Conservation (phyloP, 2,329 filamentous ascomycete species). For the Fusarium armeniacum region DNA sequence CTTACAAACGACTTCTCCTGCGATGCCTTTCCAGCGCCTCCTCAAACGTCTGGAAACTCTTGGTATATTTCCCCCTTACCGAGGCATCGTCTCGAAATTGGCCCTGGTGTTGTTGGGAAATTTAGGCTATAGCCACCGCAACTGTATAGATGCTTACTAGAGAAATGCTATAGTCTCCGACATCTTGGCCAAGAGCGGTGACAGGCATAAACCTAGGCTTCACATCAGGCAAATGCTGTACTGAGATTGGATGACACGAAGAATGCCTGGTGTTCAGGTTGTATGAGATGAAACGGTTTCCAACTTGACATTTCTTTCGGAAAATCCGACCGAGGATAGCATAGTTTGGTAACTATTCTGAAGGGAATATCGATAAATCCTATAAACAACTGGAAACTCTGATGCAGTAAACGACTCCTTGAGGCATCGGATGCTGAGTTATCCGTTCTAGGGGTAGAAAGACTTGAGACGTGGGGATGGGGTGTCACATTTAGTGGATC, state of each 20-base stretch:
- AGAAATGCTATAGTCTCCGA: not conserved
- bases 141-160: slow-evolving; percentile 2
- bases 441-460: slow-evolving; percentile 2
- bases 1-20: not conserved
- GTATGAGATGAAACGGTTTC: slow-evolving; percentile 1
- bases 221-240: not conserved
- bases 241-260: slow-evolving; percentile 5
- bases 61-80: not conserved
- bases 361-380: not conserved
- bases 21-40: slow-evolving; percentile 4
- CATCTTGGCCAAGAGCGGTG: not conserved
- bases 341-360: not conserved
- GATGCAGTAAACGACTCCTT: slow-evolving; percentile 4
- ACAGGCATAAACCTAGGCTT: not conserved
- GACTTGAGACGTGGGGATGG: slow-evolving; percentile 2
- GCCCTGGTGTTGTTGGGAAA: slow-evolving; percentile 3
- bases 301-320: slow-evolving; percentile 2
- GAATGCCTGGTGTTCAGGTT: slow-evolving; percentile 3
- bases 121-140: slow-evolving; percentile 2
- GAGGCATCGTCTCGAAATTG: slow-evolving; percentile 6
- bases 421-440: slow-evolving; percentile 6
- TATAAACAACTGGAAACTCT: slow-evolving; percentile 3
- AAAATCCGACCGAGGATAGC: not conserved
- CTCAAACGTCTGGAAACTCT: slow-evolving; percentile 3
- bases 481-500: slow-evolving; percentile 3